These are phyloP conservation scores for Lathyrus aphaca DNA, from an alignment of 306 rosid species.

Conservation along the genomic window DNA sequence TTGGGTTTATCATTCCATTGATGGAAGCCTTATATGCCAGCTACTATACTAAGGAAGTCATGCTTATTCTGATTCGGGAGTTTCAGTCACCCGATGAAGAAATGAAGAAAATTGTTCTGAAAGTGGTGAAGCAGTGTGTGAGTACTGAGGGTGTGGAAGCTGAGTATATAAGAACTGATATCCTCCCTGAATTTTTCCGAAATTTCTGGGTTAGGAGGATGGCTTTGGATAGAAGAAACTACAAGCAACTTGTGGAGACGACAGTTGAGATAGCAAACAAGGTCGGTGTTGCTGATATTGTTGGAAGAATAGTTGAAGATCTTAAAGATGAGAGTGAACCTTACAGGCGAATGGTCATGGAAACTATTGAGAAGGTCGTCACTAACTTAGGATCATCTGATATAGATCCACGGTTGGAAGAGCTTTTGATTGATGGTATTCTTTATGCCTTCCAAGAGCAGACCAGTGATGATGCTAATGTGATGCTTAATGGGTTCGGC, in stretches of 20 bases:
- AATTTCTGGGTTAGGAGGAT: constrained; percentile 98
- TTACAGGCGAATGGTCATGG: constrained; percentile 97
- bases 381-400: constrained; percentile 89
- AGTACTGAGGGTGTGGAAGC: constrained; percentile 97
- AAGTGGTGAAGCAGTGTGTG: constrained; percentile 97
- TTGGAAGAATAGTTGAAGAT: constrained; percentile 91
- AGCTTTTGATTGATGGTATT: constrained; percentile 92
- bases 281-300: constrained; percentile 95
- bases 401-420: constrained; percentile 91
- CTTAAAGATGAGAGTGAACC: constrained; percentile 99
- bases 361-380: constrained; percentile 94
- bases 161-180: constrained; percentile 58
- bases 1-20: constrained; percentile 90
- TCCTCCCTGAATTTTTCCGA: constrained; percentile 81
- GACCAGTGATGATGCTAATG: constrained; percentile 98
- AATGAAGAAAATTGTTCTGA: constrained; percentile 95
- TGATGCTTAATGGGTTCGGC: constrained; percentile 97
- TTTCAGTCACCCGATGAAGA: constrained; percentile 99
- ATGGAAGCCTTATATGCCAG: constrained; percentile 96
- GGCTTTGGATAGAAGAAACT: constrained; percentile 96
- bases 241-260: constrained; percentile 90
- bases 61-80: constrained; percentile 87
- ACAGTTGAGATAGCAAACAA: constrained; percentile 97
- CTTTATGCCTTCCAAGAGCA: constrained; percentile 99
- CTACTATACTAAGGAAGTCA: constrained; percentile 91